Conservation (phyloP, 768 basidiomycete species). For the Tulasnella sp. region DNA sequence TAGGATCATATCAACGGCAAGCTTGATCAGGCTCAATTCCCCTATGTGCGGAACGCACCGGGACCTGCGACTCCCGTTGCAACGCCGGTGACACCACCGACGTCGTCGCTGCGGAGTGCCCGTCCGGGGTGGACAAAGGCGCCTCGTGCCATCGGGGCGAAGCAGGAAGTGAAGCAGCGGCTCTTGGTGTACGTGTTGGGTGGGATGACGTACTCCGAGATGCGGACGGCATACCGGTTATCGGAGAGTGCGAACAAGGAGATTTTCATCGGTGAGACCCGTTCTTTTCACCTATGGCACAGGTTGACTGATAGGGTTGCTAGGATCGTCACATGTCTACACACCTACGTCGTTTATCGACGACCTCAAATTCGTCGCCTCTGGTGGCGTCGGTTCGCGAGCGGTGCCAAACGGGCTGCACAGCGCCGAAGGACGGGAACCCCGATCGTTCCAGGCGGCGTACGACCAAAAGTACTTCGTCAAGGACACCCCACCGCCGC, state of each 20-base stretch:
- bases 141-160: conserved; percentile 33
- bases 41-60: conserved; percentile 69
- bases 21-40: conserved; percentile 70
- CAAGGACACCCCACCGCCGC: conserved; percentile 46
- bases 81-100: conserved; percentile 12
- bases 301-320: neutral
- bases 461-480: conserved; percentile 73
- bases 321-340: conserved; percentile 80
- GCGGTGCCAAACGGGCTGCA: conserved; percentile 31
- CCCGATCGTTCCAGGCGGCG: conserved; percentile 53
- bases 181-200: conserved; percentile 86
- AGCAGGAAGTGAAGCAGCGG: conserved; percentile 44
- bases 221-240: conserved; percentile 74
- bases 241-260: conserved; percentile 69
- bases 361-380: conserved; percentile 75
- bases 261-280: conserved; percentile 73
- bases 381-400: conserved; percentile 73
- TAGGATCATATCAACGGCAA: conserved; percentile 75
- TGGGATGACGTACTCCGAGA: conserved; percentile 93
- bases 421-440: conserved; percentile 28
- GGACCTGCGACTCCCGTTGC: conserved; percentile 26
- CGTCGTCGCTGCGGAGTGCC: conserved; percentile 72
- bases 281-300: neutral
- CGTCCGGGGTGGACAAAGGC: conserved; percentile 85
- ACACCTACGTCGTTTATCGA: conserved; percentile 77